Evolutionary conservation across 169 alveolate species (phyloP), one percentile per base, ranked within the genome.

Genomic region (Ichthyophthirius multifiliis): DNA sequence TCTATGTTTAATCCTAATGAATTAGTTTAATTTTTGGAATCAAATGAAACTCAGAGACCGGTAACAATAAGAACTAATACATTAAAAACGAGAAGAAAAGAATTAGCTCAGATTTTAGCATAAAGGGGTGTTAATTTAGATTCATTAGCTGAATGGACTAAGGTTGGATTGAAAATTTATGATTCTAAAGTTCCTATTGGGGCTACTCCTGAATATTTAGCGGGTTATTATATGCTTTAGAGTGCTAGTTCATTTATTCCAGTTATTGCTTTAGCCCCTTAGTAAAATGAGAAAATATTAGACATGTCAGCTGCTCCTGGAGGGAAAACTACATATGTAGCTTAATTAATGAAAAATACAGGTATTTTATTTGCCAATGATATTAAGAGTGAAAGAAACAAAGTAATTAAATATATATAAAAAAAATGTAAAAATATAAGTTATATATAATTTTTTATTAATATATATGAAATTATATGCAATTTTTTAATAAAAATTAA

Each of bases 261-360:
- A 18, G 98, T 97, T 7, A 88, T 97, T 83, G 98, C 99, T 4
- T 89, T 97, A 41, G 95, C 92, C 27, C 98, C 98, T 7, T 89
- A 95, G 74, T 97, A 96, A 15, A 94, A 96, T 16, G 99, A 98
- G 71, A 94, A 92, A 83, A 87, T 97, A 15, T 92, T 98, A 20
- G 99, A 98, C 89, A 92, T 98, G 97, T 96, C 99, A 62, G 99
- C 99, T 35, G 99, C 99, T 23, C 99, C 99, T 3, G 99, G 99
- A 43, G 99, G 99, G 1, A 98, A 98, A 88, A 95, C 99, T 1
- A 96, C 99, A 13, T 98, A 95, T 84, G 93, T 98, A 16, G 98
- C 98, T 12, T 95, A 97, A 65, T 71, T 97, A 23, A 97, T 97
- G 99, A 98, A 97, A 87, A 98, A 98, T 78, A 90, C 95, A 5